Evolutionary conservation across 257 asterid species (phyloP).

Genomic region (Solanum paucissectum): DNA sequence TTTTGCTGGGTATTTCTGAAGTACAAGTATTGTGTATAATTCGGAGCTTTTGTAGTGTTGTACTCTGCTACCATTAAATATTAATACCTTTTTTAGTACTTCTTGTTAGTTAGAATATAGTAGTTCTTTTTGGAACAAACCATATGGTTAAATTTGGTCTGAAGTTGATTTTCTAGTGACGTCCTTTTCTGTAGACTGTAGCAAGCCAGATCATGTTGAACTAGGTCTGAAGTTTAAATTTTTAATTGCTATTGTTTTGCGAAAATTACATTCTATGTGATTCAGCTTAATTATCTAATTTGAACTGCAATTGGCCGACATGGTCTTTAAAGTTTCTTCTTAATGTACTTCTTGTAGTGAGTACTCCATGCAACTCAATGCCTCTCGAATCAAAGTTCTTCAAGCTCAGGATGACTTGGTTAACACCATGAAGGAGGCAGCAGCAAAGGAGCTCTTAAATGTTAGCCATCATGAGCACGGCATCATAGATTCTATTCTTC

Average conservation of each 20-base stretch:
- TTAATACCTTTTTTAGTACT: neutral
- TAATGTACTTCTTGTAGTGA: conserved; percentile 33
- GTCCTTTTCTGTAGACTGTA: neutral
- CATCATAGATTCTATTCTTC: neutral
- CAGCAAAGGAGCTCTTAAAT: conserved; percentile 48
- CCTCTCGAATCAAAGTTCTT: conserved; percentile 74
- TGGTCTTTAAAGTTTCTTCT: neutral
- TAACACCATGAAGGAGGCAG: conserved; percentile 53
- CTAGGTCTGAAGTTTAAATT: neutral
- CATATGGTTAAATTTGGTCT: neutral
- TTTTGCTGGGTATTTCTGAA: neutral
- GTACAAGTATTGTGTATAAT: neutral
- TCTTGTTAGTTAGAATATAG: neutral
- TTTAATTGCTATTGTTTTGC: neutral
- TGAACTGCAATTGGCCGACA: neutral
- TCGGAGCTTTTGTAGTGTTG: neutral
- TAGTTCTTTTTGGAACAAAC: neutral
- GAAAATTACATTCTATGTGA: neutral
- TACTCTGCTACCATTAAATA: neutral
- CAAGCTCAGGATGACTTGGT: conserved; percentile 82
- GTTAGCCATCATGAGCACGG: conserved; percentile 45
- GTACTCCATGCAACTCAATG: conserved; percentile 83
- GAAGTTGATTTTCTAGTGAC: neutral
- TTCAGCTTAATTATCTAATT: neutral
- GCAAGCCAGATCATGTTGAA: neutral